Conservation (phyloP, 1,139 yeast genomes). For the Sugiyamaella neomexicana region DNA sequence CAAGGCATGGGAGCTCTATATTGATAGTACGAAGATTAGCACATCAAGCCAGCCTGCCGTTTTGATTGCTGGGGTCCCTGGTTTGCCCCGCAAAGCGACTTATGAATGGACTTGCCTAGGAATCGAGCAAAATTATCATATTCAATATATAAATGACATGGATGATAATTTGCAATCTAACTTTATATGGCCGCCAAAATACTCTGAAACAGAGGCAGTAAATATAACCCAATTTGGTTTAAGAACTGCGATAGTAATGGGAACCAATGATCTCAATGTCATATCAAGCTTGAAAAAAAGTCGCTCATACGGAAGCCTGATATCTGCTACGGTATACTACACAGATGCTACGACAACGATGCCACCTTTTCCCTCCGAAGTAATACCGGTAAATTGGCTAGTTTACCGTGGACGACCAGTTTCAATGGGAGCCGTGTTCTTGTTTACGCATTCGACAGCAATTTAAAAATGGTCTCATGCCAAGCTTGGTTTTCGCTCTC, state of each 20-base stretch:
- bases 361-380: constrained; percentile 3
- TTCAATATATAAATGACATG: constrained; percentile 27
- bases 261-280: background rate
- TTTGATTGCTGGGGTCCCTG: constrained; percentile 55
- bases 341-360: background rate
- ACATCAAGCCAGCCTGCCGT: constrained; percentile 20
- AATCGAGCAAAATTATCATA: constrained; percentile 27
- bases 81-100: constrained; percentile 66
- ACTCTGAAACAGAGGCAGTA: background rate
- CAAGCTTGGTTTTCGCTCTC: background rate
- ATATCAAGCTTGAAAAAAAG: background rate
- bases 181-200: constrained; percentile 14
- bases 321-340: constrained; percentile 13
- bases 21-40: background rate
- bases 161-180: constrained; percentile 22
- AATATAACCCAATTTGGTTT: constrained; percentile 9
- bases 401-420: constrained; percentile 7
- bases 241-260: constrained; percentile 2
- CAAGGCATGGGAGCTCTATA: constrained; percentile 4
- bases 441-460: background rate
- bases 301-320: constrained; percentile 4
- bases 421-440: constrained; percentile 1
- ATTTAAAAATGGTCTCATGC: background rate
- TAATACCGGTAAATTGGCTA: constrained; percentile 9
- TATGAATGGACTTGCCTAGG: constrained; percentile 68